phyloP scores from a whole-genome alignment of 1,284 basidiomycete genomes.

The Schizophyllum amplum region DNA sequence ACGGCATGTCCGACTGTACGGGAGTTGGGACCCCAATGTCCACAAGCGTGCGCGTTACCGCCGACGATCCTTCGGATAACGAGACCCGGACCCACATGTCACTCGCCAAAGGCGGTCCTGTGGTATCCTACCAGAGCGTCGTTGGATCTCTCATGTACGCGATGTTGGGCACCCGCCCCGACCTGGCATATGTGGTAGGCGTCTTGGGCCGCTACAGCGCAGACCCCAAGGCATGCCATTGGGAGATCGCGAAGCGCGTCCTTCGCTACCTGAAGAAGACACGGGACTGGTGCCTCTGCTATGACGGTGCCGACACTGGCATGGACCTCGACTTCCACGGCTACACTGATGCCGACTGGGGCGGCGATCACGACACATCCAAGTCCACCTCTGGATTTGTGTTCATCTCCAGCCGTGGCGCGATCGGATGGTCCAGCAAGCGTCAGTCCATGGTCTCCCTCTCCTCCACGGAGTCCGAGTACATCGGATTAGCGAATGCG shows the following conservation, averaged over 20 bases:
- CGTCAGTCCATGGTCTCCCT: conserved; percentile 23
- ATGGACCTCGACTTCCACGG: conserved; percentile 14
- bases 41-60: conserved; percentile 6
- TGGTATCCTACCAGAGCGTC: conserved; percentile 7
- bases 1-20: conserved; percentile 18
- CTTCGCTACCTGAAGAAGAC: conserved; percentile 20
- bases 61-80: conserved; percentile 9
- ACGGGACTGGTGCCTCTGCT: conserved; percentile 11
- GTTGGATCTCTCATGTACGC: conserved; percentile 19
- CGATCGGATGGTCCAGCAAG: conserved; percentile 23
- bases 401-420: conserved; percentile 16
- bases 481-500: conserved; percentile 23
- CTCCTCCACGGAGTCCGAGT: conserved; percentile 28
- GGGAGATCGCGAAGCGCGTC: conserved; percentile 15
- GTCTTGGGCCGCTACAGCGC: conserved; percentile 14
- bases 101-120: neutral
- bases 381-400: conserved; percentile 22
- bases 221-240: conserved; percentile 14
- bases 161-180: conserved; percentile 16
- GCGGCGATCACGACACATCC: conserved; percentile 9
- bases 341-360: conserved; percentile 19
- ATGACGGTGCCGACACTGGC: conserved; percentile 9
- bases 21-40: conserved; percentile 22
- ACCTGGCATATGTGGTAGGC: conserved; percentile 14
- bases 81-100: conserved; percentile 1